Evolutionary conservation across 768 basidiomycete genomes (phyloP).

Genomic region (Butyriboletus loyo): DNA sequence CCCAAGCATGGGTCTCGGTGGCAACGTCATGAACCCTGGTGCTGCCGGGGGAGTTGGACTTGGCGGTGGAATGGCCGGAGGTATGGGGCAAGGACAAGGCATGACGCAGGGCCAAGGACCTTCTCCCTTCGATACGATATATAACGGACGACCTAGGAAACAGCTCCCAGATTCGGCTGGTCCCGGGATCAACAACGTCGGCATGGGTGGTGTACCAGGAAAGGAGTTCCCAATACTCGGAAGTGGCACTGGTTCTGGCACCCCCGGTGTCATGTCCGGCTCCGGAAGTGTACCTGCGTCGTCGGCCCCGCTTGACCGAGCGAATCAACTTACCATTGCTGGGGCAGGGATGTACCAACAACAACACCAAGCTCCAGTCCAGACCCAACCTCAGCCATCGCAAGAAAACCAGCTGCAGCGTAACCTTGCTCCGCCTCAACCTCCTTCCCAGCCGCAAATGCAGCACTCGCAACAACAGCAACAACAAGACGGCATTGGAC

Average conservation of each 20-base stretch:
- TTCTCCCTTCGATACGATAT: constrained; percentile 69
- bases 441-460: constrained; percentile 25
- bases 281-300: constrained; percentile 49
- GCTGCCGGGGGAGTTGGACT: constrained; percentile 13
- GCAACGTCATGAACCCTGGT: constrained; percentile 19
- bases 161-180: constrained; percentile 62
- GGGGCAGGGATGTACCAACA: constrained; percentile 43
- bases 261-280: constrained; percentile 49
- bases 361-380: constrained; percentile 28
- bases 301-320: constrained; percentile 51
- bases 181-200: constrained; percentile 41
- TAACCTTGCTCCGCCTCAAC: constrained; percentile 30
- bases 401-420: constrained; percentile 33
- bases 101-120: constrained; percentile 22
- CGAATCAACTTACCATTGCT: constrained; percentile 33
- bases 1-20: constrained; percentile 18
- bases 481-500: constrained; percentile 19
- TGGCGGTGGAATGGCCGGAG: constrained; percentile 6
- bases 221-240: constrained; percentile 70
- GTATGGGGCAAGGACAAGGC: constrained; percentile 19
- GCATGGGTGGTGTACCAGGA: constrained; percentile 28
- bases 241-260: constrained; percentile 29
- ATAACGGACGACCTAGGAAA: constrained; percentile 80
- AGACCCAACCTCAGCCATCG: constrained; percentile 25
- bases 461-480: constrained; percentile 21